These are phyloP conservation scores for Mycena sanguinolenta DNA, from an alignment of 768 basidiomycete genomes.

Conservation along the genomic window DNA sequence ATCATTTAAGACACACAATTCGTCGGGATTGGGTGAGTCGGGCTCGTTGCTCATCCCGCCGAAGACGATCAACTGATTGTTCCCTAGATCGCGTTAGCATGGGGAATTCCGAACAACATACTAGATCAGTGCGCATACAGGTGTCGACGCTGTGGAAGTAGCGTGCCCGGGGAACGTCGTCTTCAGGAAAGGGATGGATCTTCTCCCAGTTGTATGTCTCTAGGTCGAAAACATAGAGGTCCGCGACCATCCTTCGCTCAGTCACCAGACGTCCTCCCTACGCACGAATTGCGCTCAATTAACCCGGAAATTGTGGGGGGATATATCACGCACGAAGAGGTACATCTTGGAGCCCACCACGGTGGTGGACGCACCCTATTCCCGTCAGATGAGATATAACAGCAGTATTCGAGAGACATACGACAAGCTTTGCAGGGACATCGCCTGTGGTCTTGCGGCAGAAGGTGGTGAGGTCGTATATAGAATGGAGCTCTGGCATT, in stretches of 20 bases:
- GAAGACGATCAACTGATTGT: slow-evolving; percentile 91
- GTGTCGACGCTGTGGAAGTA: slow-evolving; percentile 96
- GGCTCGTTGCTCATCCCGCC: slow-evolving; percentile 94
- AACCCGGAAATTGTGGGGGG: background rate
- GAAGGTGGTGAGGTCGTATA: slow-evolving; percentile 91
- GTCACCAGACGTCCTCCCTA: slow-evolving; percentile 91
- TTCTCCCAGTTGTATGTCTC: slow-evolving; percentile 85
- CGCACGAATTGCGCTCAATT: background rate
- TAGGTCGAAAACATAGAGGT: slow-evolving; percentile 92
- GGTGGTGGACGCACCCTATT: slow-evolving; percentile 90
- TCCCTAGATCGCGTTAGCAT: slow-evolving; percentile 68
- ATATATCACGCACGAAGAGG: slow-evolving; percentile 76
- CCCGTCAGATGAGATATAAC: slow-evolving; percentile 1
- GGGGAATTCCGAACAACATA: slow-evolving; percentile 8
- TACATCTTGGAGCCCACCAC: slow-evolving; percentile 91
- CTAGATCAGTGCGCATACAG: slow-evolving; percentile 60
- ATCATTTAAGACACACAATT: slow-evolving; percentile 93
- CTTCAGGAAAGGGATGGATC: slow-evolving; percentile 69
- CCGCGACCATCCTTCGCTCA: slow-evolving; percentile 89
- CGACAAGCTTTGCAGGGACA: slow-evolving; percentile 90
- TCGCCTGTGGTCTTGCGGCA: slow-evolving; percentile 87
- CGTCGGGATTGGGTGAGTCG: slow-evolving; percentile 77
- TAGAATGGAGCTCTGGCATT: slow-evolving; percentile 69
- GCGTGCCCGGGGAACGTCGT: slow-evolving; percentile 82
- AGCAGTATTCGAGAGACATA: slow-evolving; percentile 59